These are phyloP conservation scores for Arthroderma uncinatum DNA, from an alignment of 2,329 filamentous ascomycete genomes.

Conservation along the genomic window DNA sequence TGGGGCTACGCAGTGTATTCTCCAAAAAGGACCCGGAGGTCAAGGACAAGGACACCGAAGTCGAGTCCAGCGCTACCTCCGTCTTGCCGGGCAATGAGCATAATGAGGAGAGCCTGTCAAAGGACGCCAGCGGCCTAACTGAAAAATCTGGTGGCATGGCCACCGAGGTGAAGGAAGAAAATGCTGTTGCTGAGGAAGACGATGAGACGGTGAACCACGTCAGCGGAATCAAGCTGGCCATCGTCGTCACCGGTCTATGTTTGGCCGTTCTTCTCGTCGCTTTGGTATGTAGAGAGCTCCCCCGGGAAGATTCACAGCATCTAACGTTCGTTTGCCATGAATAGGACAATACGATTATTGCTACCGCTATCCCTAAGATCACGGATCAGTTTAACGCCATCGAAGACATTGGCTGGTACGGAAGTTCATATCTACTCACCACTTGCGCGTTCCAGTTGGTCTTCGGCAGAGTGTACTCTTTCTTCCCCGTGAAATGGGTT, in stretches of 20 bases:
- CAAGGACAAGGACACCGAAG: not conserved
- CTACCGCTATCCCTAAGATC: constrained; percentile 38
- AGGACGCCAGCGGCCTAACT: not conserved
- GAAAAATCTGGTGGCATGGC: not conserved
- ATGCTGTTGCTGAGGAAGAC: constrained; percentile 1
- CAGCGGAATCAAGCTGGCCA: constrained; percentile 11
- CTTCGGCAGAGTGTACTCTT: constrained; percentile 35
- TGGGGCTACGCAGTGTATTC: too few species aligned
- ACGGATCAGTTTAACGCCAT: constrained; percentile 38
- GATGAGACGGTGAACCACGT: constrained; percentile 8
- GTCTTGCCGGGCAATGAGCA: constrained; percentile 5
- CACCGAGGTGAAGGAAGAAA: not conserved
- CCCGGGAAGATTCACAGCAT: not conserved
- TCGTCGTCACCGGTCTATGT: constrained; percentile 13
- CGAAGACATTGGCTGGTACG: constrained; percentile 39
- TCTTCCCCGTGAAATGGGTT: constrained; percentile 33
- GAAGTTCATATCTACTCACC: constrained; percentile 35
- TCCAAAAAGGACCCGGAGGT: not conserved
- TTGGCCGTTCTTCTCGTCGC: constrained; percentile 15
- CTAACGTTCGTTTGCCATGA: too few species aligned
- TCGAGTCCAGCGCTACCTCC: constrained; percentile 5
- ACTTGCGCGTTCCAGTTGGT: constrained; percentile 31
- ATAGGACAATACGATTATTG: constrained; percentile 34
- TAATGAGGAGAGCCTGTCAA: not conserved
- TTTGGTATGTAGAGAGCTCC: constrained; percentile 7